These are phyloP conservation scores for Phytophthora capsici DNA, from an alignment of 352 stramenopile genomes.

Conservation along the genomic window DNA sequence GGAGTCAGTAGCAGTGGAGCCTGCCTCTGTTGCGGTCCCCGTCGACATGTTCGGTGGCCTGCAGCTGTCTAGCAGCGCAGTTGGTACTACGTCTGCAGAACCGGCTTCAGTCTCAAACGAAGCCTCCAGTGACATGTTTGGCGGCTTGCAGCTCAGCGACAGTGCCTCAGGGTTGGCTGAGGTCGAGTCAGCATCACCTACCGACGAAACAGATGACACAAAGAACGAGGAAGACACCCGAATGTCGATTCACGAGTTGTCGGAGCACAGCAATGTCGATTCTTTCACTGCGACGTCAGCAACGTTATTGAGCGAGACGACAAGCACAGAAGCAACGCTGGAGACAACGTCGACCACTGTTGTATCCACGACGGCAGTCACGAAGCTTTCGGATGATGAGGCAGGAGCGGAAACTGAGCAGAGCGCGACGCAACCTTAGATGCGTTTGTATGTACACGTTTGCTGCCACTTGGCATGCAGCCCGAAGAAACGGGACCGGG, in stretches of 20 bases:
- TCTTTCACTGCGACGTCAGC: constrained; percentile 4
- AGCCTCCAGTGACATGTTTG: constrained; percentile 8
- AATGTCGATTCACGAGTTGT: constrained; percentile 67
- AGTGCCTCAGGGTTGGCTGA: constrained; percentile 19
- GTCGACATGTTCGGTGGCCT: constrained; percentile 23
- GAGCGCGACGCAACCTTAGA: constrained; percentile 27
- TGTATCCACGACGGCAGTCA: constrained; percentile 15
- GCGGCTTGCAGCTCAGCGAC: constrained; percentile 19
- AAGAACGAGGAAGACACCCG: constrained; percentile 37
- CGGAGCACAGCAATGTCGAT: constrained; percentile 36
- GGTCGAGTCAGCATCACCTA: not conserved
- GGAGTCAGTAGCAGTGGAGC: not conserved
- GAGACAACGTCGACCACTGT: constrained; percentile 20
- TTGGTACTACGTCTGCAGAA: not conserved
- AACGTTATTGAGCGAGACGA: constrained; percentile 18
- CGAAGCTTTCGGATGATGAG: constrained; percentile 25
- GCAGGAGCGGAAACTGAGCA: constrained; percentile 17
- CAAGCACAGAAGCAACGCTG: constrained; percentile 23
- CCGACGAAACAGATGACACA: constrained; percentile 2
- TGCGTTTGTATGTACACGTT: constrained; percentile 28
- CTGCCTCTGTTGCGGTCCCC: not conserved
- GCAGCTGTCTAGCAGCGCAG: constrained; percentile 15
- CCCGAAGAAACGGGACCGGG: not conserved
- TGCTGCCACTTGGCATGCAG: constrained; percentile 13
- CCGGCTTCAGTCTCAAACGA: constrained; percentile 7